These are phyloP conservation scores for Neckera pumila DNA, from an alignment of 225 moss, liverwort and hornwort species.

Conservation along the genomic window DNA sequence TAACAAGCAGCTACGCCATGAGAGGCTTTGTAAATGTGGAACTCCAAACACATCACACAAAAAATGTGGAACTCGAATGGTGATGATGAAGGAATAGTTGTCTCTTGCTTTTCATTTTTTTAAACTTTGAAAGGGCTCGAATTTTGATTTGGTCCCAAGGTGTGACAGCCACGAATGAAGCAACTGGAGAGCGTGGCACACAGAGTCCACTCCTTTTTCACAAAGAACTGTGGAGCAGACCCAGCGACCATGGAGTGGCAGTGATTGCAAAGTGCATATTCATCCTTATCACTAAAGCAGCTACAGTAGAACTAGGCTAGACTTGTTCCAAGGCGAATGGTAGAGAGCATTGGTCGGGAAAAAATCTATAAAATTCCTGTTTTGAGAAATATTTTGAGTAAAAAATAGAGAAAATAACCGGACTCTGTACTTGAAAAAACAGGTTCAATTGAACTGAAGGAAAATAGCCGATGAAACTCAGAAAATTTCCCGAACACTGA, in stretches of 20 bases:
- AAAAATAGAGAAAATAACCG: too few species aligned
- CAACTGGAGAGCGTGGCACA: neutral
- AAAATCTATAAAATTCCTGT: too few species aligned
- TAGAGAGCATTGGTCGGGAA: too few species aligned
- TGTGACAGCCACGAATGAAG: neutral
- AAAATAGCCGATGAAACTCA: too few species aligned
- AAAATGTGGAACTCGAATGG: too few species aligned
- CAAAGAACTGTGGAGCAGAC: neutral
- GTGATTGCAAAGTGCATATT: conserved; percentile 13
- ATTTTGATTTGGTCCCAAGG: neutral
- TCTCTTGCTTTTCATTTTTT: neutral
- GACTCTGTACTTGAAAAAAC: too few species aligned
- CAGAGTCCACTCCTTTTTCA: neutral
- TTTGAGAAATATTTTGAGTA: too few species aligned
- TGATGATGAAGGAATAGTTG: neutral
- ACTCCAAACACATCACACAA: too few species aligned
- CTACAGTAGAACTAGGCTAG: neutral
- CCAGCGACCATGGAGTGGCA: neutral
- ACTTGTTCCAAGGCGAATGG: neutral
- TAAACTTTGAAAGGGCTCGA: too few species aligned
- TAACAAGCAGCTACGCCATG: fast-evolving
- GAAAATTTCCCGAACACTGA: too few species aligned
- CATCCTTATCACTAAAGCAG: conserved; percentile 24
- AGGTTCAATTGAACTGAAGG: too few species aligned
- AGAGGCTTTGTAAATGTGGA: neutral